These are phyloP conservation scores for Sclerotinia spermophila DNA, from an alignment of 2,329 filamentous ascomycete species.

Conservation along the genomic window DNA sequence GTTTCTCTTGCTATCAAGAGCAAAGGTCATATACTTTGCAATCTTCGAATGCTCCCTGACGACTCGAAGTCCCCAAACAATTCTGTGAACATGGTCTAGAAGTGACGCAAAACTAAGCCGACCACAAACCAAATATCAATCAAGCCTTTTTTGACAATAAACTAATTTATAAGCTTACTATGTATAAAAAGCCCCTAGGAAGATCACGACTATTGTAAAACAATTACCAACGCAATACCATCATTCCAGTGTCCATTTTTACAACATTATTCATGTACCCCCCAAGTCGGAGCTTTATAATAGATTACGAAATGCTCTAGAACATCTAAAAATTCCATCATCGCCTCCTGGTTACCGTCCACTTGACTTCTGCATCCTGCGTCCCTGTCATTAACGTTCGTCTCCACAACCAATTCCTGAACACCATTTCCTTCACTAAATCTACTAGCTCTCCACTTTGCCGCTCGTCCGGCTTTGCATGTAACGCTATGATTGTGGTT, in stretches of 20 bases:
- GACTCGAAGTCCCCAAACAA: neutral
- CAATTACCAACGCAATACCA: neutral
- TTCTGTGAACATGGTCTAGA: neutral
- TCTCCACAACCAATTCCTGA: neutral
- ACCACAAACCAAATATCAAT: accelerated
- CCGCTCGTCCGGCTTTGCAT: too few relatives aligned
- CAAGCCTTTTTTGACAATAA: neutral
- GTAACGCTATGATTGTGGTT: neutral
- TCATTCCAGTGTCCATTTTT: neutral
- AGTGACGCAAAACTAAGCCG: neutral
- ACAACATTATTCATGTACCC: neutral
- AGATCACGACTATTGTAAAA: too few relatives aligned
- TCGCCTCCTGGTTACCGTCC: neutral
- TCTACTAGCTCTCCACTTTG: neutral
- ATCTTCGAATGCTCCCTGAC: too few relatives aligned
- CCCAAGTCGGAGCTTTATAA: neutral
- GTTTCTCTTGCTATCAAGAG: too few relatives aligned
- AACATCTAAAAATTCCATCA: neutral
- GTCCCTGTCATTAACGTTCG: neutral
- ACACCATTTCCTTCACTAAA: neutral
- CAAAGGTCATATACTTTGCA: too few relatives aligned
- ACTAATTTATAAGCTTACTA: neutral
- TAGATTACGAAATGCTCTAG: neutral
- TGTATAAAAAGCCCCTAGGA: neutral
- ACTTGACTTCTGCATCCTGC: neutral